Evolutionary conservation across 768 basidiomycete species (phyloP), one percentile per base, ranked within the genome.

Genomic region (Phylloporus sp.): DNA sequence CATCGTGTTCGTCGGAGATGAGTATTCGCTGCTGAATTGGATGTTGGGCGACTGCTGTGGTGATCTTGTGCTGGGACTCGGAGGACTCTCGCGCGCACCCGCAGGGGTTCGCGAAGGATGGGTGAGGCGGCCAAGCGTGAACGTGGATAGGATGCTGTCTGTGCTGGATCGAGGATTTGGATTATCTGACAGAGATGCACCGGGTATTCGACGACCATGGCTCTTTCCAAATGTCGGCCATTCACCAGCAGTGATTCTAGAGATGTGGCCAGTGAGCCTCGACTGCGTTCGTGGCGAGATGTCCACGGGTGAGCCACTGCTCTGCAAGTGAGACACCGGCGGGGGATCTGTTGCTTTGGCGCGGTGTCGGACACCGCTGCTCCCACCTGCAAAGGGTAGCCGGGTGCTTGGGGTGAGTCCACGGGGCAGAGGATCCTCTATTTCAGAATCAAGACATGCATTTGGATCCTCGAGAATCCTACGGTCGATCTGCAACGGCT

Each of bases 141-240:
- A 56, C 18, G 41, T 44, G 27, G 66, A 67, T 29, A 9, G 31
- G 10, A 13, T 43, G n/a, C 67, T 65, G 46, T 55, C 54, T 7
- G 45, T 32, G 31, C 59, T 57, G 26, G 63, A 64, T 3, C 50
- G 57, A 20, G 66, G 62, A 24, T 38, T 56, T 20, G 35, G 53
- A 39, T 56, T 45, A 42, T 57, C 54, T 10, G 22, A 45, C 36
- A 58, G 40, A 20, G 58, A 47, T n/a, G 55, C 45, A 32, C 58
- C 60, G 22, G 56, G 40, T 5, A 50, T 31, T 15, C 53, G 58
- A 10, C 52, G 59, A 8, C 52, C 55, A 34, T 58, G 59, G 41
- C 50, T 57, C 42, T 68, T 64, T 26, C 71, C 71, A 60, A 72
- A 73, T 12, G 71, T 72, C 23, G 71, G 62, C 71, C 71, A 72